phyloP scores from a whole-genome alignment of 1,284 basidiomycete species.

The Coriolopsis trogii region DNA sequence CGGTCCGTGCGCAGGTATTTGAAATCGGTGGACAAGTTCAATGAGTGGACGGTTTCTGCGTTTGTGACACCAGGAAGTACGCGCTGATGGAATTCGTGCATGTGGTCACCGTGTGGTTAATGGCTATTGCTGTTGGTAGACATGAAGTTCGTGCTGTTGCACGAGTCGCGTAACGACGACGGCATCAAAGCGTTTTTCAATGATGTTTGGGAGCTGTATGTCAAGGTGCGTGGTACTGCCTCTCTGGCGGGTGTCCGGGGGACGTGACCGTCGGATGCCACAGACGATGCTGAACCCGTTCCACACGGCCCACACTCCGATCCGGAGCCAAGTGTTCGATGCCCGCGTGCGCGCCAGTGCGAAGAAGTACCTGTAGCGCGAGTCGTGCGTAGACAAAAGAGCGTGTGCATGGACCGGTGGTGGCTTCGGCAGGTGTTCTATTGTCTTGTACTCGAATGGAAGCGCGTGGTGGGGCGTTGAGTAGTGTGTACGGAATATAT shows the following conservation, averaged over 20 bases:
- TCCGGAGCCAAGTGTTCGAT: slow-evolving; percentile 83
- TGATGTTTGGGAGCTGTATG: slow-evolving; percentile 94
- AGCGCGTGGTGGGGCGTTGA: not conserved
- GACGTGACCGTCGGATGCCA: slow-evolving; percentile 12
- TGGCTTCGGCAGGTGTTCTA: slow-evolving; percentile 1
- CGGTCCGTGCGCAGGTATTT: slow-evolving; percentile 70
- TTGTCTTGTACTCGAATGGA: slow-evolving; percentile 12
- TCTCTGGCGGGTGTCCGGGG: slow-evolving; percentile 25
- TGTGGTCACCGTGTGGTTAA: slow-evolving; percentile 6
- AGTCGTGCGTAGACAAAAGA: slow-evolving; percentile 8
- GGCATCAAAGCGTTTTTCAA: slow-evolving; percentile 89
- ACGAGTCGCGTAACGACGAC: slow-evolving; percentile 95
- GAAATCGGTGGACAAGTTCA: slow-evolving; percentile 92
- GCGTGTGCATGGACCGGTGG: not conserved
- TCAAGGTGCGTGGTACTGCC: slow-evolving; percentile 68
- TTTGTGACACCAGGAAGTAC: slow-evolving; percentile 92
- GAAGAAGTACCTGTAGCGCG: slow-evolving; percentile 73
- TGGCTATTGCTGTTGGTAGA: slow-evolving; percentile 49
- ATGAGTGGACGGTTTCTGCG: slow-evolving; percentile 95
- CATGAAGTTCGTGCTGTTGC: slow-evolving; percentile 89
- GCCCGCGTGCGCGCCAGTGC: slow-evolving; percentile 83
- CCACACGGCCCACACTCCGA: slow-evolving; percentile 84
- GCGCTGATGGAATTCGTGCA: slow-evolving; percentile 40
- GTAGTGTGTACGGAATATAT: not conserved
- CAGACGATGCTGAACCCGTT: slow-evolving; percentile 92